Evolutionary conservation across 495 filamentous ascomycete species (phyloP), one percentile per base, ranked within the genome.

Genomic region (Penicillium salamii): DNA sequence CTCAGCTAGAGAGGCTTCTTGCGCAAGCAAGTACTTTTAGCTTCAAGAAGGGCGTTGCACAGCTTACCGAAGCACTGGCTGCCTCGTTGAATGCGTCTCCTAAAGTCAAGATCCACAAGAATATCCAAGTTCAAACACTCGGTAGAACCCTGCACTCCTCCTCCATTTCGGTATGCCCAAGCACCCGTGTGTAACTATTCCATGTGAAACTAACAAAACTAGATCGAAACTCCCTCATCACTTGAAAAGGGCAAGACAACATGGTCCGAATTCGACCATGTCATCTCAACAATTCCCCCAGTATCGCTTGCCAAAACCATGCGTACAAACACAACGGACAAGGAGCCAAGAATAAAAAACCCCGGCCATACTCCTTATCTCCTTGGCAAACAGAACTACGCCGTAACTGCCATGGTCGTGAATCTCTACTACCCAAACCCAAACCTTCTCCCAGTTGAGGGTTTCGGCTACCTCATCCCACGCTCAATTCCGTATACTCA

Each of bases 401-500:
- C 87, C 17, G 86, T 89, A 12, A 92, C 87, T 7, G 90, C 95
- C 34, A 90, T 88, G 82, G 86, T 91, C 4, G 86, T 97, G 34
- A 97, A 97, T 67, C 76, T 99, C 17, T 97, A 85, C 75, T 99
- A 83, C 60, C 62, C 71, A 5, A 75, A 80, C 18, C 80, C 84
- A 2, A 56, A 81, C 17, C 68, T 95, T 26, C 72, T 90, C 18
- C 77, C 74, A 3, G 74, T 80, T 12, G 67, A 70, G 28, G 93
- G 95, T 33, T 95, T 97, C 61, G 93, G 93, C 32, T 97, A 97
- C 63, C 81, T 98, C 19, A 84, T 98, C 32, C 88, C 88, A 1
- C 79, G 79, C 47, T 80, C 84, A 19, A 73, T 95, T 2, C 79
- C 86, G 0, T 72, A 67, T 46, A 77, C 81, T 5, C 72, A 88